A percentile compares a stretch with the other conserved stretches of the same genome.
phyloP scores from a whole-genome alignment of 2,329 filamentous ascomycete genomes.

The Knufia fluminis region DNA sequence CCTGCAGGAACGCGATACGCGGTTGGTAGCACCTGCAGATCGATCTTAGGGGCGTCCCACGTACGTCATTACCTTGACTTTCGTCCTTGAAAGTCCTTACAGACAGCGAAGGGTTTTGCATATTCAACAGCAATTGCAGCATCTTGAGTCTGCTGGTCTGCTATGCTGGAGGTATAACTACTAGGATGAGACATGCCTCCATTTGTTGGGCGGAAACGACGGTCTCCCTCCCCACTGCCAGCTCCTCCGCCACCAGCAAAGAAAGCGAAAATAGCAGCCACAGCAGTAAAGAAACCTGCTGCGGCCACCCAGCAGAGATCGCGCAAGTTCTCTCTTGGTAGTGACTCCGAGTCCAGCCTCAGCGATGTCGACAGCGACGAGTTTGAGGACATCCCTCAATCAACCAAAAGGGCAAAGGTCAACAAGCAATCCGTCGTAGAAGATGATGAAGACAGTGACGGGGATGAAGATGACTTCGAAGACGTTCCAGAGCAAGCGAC shows the following conservation, averaged over 20 bases:
- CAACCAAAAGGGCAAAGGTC: conserved; percentile 12
- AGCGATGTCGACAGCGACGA: conserved; percentile 42
- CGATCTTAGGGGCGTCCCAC: background rate
- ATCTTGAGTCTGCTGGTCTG: too few species aligned
- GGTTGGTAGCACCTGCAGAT: conserved; percentile 2
- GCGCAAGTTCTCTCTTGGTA: conserved; percentile 16
- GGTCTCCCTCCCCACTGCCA: conserved; percentile 24
- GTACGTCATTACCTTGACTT: conserved; percentile 2
- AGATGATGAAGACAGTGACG: conserved; percentile 32
- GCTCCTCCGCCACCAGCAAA: conserved; percentile 22
- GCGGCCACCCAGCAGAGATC: conserved; percentile 9
- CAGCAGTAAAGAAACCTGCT: conserved; percentile 12
- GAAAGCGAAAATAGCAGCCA: conserved; percentile 21
- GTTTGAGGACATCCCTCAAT: conserved; percentile 44
- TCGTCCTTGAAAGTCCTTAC: background rate
- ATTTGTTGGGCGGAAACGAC: conserved; percentile 38
- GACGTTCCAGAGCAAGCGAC: conserved; percentile 39
- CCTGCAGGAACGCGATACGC: conserved; percentile 6
- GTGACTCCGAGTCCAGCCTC: conserved; percentile 29
- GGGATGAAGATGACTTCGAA: conserved; percentile 40
- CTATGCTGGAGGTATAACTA: too few species aligned
- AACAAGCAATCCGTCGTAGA: conserved; percentile 14
- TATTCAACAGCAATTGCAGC: too few species aligned
- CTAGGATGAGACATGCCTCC: conserved; percentile 32
- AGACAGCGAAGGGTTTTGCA: background rate